Conservation (phyloP, 345 rosid genomes). For the Nasturtium officinale region DNA sequence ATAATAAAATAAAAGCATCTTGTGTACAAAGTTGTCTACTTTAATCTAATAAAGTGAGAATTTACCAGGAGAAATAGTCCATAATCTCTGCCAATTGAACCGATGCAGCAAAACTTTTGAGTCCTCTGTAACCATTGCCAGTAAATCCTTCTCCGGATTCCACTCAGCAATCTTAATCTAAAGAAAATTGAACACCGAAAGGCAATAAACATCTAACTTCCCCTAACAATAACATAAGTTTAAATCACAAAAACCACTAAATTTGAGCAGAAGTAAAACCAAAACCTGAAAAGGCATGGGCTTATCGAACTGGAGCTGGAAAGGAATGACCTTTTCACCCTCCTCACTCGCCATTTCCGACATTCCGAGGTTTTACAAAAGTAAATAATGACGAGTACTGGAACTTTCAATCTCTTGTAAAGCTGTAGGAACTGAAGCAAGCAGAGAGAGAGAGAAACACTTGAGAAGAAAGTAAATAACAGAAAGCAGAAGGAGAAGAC, state of each 20-base stretch:
- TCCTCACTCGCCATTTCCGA: slow-evolving; percentile 74
- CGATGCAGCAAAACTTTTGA: slow-evolving; percentile 75
- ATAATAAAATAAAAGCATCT: not conserved
- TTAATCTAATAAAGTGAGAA: not conserved
- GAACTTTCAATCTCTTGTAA: not conserved
- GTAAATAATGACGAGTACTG: not conserved
- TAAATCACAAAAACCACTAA: not conserved
- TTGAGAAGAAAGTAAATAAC: not conserved
- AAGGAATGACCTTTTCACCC: slow-evolving; percentile 55
- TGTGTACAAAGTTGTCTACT: not conserved
- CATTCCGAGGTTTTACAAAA: slow-evolving; percentile 9
- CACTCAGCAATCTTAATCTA: slow-evolving; percentile 76
- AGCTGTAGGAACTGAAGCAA: slow-evolving; percentile 1
- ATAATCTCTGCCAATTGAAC: slow-evolving; percentile 90
- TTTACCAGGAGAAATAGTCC: slow-evolving; percentile 76
- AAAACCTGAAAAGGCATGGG: slow-evolving; percentile 82
- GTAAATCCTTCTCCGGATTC: slow-evolving; percentile 86
- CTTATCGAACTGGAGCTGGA: slow-evolving; percentile 87
- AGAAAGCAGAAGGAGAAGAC: not conserved
- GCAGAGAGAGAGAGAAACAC: not conserved
- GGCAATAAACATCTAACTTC: not conserved
- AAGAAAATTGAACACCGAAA: not conserved
- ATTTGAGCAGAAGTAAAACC: not conserved
- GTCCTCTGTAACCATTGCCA: slow-evolving; percentile 84
- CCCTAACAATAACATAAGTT: not conserved